Evolutionary conservation across 805 yeast genomes (phyloP), one percentile per base, ranked within the genome.

Genomic region (Metschnikowia picachoensis): DNA sequence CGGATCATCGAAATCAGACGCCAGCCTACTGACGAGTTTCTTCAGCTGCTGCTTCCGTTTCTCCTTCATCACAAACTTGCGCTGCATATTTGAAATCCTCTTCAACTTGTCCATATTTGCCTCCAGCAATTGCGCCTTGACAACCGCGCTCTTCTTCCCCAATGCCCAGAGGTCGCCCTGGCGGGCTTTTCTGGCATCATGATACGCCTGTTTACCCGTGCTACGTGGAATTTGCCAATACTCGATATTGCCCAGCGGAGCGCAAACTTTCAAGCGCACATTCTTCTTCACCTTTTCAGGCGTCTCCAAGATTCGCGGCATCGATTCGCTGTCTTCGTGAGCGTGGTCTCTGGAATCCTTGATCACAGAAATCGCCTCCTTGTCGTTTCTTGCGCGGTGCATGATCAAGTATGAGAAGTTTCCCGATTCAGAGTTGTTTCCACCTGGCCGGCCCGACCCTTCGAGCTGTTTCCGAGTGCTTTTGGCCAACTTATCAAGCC

Each of bases 221-320:
- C 95, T 82, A 61, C 83, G 86, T 0, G 97, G 85, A 2, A 94
- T 78, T 13, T 83, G 83, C 96, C 97, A 90, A 48, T 83, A 81
- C 65, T 92, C 97, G 36, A 92, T 65, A 39, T 77, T 76, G 1
- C 97, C 97, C 12, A 83, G 75, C 0, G 91, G 78, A 0, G 88
- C 80, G 70, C 97, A 89, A 2, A 90, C 77, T 52, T 82, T 86
- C 62, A 91, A 73, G 20, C 80, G 70, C 14, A 92, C 94, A 66
- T 90, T 95, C 3, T 90, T 88, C 60, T 88, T 87, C 40, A 85
- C 77, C 59, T 89, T 88, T 58, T 76, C 54, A 2, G 98, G 98
- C 16, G 76, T 77, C 31, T 75, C 73, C 44, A 90, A 67, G 11
- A 87, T 78, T 49, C 98, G 74, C 0, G 96, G 91, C 83, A 90